Conservation (phyloP, 2,329 filamentous ascomycete species). For the Lomentospora prolificans region DNA sequence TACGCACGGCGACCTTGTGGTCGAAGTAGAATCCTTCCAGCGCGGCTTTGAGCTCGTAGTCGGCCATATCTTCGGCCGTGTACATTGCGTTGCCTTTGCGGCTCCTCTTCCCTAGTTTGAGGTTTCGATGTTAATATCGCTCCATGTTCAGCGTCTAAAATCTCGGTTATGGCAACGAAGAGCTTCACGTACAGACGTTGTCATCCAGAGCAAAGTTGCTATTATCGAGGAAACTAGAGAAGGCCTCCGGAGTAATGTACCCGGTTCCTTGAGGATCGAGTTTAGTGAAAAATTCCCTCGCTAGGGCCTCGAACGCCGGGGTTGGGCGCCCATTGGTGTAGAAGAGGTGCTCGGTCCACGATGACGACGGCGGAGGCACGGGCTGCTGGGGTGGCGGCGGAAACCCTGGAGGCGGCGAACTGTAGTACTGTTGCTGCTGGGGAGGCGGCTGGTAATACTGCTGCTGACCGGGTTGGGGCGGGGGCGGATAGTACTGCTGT, state of each 20-base stretch:
- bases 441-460: background rate
- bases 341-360: constrained; percentile 5
- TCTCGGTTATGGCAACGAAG: no score
- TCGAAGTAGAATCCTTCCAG: constrained; percentile 7
- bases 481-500: background rate
- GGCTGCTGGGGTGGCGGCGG: background rate
- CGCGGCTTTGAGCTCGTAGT: constrained; percentile 2
- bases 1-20: constrained; percentile 1
- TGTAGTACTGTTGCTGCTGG: background rate
- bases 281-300: background rate
- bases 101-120: background rate
- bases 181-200: background rate
- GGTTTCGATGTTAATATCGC: background rate
- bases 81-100: background rate
- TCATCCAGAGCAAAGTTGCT: background rate
- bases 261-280: constrained; percentile 2
- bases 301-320: background rate
- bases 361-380: background rate
- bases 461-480: background rate
- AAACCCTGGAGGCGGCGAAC: constrained; percentile 1
- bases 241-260: constrained; percentile 5
- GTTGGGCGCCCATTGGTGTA: constrained; percentile 6
- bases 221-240: background rate
- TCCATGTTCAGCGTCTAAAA: no score
- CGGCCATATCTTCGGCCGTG: constrained; percentile 4